phyloP scores from a whole-genome alignment of 73 alveolate genomes.

The Blepharisma japonicum region DNA sequence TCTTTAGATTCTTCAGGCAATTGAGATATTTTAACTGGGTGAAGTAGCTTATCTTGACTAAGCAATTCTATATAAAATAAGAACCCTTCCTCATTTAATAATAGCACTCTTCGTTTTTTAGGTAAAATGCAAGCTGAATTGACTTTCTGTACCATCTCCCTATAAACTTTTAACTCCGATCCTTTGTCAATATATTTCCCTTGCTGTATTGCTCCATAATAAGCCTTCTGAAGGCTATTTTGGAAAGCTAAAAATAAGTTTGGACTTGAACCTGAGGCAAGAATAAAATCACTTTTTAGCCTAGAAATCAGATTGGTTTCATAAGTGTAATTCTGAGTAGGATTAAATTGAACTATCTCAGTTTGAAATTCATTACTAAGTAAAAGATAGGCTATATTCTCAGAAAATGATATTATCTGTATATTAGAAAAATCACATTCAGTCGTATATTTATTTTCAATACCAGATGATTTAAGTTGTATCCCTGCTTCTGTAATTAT shows the following conservation, averaged over 20 bases:
- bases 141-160: neutral
- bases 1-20: no score
- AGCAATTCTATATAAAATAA: neutral
- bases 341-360: no score
- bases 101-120: neutral
- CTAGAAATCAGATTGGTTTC: no score
- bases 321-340: no score
- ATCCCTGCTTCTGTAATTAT: no score
- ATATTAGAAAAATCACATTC: no score
- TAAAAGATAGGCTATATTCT: no score
- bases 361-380: no score
- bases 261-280: constrained; percentile 15
- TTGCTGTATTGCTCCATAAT: neutral
- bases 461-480: no score
- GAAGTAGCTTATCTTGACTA: neutral
- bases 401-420: no score
- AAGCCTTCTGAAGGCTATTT: neutral
- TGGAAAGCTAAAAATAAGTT: neutral
- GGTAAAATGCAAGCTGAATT: neutral
- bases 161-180: neutral
- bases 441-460: no score
- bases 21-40: no score
- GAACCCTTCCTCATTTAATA: neutral
- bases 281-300: neutral
- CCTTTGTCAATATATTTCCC: neutral